These are phyloP conservation scores for Pseudisothecium myosuroides DNA, from an alignment of 225 moss, liverwort and hornwort genomes.

Conservation along the genomic window DNA sequence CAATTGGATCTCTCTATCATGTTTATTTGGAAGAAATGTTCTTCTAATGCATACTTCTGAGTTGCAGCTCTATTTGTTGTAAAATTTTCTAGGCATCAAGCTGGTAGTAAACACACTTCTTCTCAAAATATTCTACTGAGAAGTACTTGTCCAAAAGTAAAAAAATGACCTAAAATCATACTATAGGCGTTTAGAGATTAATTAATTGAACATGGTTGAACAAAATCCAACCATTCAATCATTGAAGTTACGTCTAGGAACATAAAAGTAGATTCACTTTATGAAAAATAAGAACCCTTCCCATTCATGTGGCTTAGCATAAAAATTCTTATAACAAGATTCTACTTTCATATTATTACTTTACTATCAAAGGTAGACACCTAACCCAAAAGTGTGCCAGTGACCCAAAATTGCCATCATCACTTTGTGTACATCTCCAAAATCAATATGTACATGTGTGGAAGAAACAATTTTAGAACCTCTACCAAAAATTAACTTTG, in stretches of 20 bases:
- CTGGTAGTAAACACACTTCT: not conserved
- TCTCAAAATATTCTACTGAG: not conserved
- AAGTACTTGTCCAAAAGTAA: not conserved
- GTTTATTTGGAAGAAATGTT: not conserved
- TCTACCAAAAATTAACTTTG: not conserved
- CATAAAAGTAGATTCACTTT: not conserved
- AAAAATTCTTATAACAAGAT: not conserved
- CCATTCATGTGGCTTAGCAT: not conserved
- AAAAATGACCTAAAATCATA: not conserved
- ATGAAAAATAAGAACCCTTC: not conserved
- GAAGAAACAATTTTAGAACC: not conserved
- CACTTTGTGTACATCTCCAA: too few species aligned
- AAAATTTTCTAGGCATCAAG: not conserved
- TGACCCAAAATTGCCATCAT: not conserved
- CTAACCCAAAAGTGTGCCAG: fast-evolving
- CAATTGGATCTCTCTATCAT: not conserved
- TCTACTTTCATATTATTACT: not conserved
- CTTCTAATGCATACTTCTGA: too few species aligned
- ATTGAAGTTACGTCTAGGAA: not conserved
- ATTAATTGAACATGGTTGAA: not conserved
- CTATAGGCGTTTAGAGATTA: not conserved
- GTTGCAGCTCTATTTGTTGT: not conserved
- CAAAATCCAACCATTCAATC: not conserved
- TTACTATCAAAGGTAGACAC: not conserved
- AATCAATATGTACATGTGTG: not conserved